A percentile compares a stretch with the other conserved stretches of the same genome.
These are phyloP conservation scores for Fistulifera pelliculosa DNA, from an alignment of 108 stramenopile genomes.

Conservation along the genomic window DNA sequence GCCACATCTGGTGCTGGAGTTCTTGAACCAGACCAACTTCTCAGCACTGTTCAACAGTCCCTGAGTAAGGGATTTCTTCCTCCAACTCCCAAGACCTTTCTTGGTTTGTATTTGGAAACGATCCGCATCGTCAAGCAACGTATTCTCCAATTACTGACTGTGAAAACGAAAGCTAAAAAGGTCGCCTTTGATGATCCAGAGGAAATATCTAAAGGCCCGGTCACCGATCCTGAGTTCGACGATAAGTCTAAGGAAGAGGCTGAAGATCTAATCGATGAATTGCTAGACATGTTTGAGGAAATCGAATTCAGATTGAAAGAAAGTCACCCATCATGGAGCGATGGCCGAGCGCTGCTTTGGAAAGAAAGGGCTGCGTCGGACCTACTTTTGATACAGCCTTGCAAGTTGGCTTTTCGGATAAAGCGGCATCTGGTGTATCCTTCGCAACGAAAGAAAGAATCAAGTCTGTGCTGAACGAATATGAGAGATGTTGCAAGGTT, in stretches of 20 bases:
- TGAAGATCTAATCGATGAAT: slow-evolving; percentile 63
- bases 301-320: slow-evolving; percentile 48
- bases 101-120: slow-evolving; percentile 28
- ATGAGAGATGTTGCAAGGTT: slow-evolving; percentile 48
- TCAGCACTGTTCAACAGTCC: slow-evolving; percentile 37
- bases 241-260: slow-evolving; percentile 44
- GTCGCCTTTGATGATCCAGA: slow-evolving; percentile 24
- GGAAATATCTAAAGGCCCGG: slow-evolving; percentile 7
- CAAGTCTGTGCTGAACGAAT: slow-evolving; percentile 20
- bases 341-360: slow-evolving; percentile 44
- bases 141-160: slow-evolving; percentile 21
- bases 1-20: slow-evolving; percentile 22
- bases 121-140: slow-evolving; percentile 25
- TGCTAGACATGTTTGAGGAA: slow-evolving; percentile 68
- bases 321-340: slow-evolving; percentile 32
- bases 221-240: neutral
- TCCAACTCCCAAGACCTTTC: slow-evolving; percentile 2
- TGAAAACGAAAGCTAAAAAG: neutral
- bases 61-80: slow-evolving; percentile 54
- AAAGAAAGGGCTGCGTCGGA: slow-evolving; percentile 47
- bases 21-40: slow-evolving; percentile 67
- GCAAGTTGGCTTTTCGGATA: neutral
- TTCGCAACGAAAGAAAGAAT: slow-evolving; percentile 14
- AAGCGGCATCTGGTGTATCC: neutral
- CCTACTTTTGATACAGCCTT: slow-evolving; percentile 28